These are phyloP conservation scores for Pichia sp. DNA, from an alignment of 1,139 yeast genomes.

Conservation along the genomic window DNA sequence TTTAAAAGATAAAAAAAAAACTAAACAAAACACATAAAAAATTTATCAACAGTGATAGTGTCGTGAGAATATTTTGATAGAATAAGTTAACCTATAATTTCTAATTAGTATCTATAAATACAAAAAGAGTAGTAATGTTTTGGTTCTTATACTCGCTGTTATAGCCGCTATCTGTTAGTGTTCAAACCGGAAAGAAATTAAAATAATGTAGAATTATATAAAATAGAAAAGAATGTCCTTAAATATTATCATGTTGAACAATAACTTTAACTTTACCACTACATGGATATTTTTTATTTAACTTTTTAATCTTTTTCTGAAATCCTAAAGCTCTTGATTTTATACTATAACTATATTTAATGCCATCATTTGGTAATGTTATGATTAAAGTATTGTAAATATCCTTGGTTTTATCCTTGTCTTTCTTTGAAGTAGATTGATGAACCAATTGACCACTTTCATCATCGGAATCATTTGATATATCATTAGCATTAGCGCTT, in stretches of 20 bases:
- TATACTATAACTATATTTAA: constrained; percentile 50
- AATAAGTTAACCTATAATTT: not conserved
- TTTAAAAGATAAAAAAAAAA: not conserved
- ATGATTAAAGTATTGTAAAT: constrained; percentile 31
- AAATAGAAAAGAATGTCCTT: not conserved
- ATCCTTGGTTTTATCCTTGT: not conserved
- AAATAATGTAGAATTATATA: too few relatives aligned
- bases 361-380: constrained; percentile 43
- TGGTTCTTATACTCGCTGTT: too few relatives aligned
- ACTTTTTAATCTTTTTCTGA: constrained; percentile 45
- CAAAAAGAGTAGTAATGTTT: too few relatives aligned
- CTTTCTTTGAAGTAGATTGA: not conserved
- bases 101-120: not conserved
- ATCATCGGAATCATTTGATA: not conserved
- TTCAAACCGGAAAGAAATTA: too few relatives aligned
- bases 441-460: not conserved
- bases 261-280: constrained; percentile 35
- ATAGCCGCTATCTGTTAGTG: too few relatives aligned
- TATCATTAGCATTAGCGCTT: constrained; percentile 7
- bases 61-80: too few relatives aligned
- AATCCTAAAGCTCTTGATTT: constrained; percentile 45
- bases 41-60: too few relatives aligned
- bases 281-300: constrained; percentile 31
- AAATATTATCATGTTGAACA: constrained; percentile 27
- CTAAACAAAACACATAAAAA: not conserved